phyloP scores from a whole-genome alignment of 176 grass and related monocot genomes.

The Musa schizocarpa region DNA sequence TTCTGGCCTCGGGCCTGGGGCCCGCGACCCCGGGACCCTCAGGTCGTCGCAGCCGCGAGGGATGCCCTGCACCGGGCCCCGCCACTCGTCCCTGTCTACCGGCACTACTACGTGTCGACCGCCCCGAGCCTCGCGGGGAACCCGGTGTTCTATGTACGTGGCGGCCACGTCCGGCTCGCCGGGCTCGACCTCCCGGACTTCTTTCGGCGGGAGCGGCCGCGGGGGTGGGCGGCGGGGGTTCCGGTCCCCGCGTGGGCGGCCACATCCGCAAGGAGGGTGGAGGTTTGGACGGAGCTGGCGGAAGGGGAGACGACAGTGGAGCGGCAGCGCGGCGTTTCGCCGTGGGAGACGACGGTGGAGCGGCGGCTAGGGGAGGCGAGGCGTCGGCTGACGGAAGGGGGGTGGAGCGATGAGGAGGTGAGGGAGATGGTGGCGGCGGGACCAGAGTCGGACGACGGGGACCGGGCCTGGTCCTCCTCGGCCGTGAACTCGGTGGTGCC shows the following conservation, averaged over 20 bases:
- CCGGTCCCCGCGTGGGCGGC: conserved; percentile 18
- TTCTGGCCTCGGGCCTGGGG: conserved; percentile 7
- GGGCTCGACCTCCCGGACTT: conserved; percentile 21
- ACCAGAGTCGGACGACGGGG: not conserved
- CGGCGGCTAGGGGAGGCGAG: conserved; percentile 1
- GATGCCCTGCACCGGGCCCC: not conserved
- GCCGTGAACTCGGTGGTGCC: not conserved
- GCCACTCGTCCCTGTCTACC: conserved; percentile 17
- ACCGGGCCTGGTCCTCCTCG: too few relatives aligned
- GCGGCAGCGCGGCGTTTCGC: not conserved
- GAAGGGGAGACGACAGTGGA: not conserved
- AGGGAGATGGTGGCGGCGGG: not conserved
- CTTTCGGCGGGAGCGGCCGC: conserved; percentile 4
- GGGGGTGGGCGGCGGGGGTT: not conserved
- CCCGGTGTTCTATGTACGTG: conserved; percentile 12
- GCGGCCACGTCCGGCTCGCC: not conserved
- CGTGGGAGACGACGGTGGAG: not conserved
- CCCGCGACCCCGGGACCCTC: not conserved
- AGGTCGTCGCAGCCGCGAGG: not conserved
- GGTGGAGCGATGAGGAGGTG: conserved; percentile 23
- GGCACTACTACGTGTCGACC: conserved; percentile 13
- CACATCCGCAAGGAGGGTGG: conserved; percentile 6
- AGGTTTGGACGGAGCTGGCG: conserved; percentile 22
- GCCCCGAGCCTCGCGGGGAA: conserved; percentile 1
- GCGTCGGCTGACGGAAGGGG: conserved; percentile 7